Evolutionary conservation across 1,139 yeast species (phyloP), one percentile per base, ranked within the genome.

Genomic region (Suhomyces kunorum): DNA sequence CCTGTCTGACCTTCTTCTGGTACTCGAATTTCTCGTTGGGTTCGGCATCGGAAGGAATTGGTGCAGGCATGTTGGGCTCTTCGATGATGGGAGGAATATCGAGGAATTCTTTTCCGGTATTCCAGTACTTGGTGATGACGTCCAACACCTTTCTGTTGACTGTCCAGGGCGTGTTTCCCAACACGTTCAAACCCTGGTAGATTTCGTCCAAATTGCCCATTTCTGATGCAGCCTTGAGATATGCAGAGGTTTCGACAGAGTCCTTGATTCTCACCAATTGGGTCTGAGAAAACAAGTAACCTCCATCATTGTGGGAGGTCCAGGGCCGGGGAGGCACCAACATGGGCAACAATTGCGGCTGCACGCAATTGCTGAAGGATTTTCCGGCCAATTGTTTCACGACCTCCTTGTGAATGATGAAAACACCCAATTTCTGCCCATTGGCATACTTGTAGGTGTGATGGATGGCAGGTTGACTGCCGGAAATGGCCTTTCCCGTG

Each of bases 271-370:
- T 76, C 53, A 92, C 80, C 29, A 92, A 66, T 5, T 74, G 64
- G 12, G 78, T 73, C 42, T 76, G 79, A 8, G 86, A 73, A 54
- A 81, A 84, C 43, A 78, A 69, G 56, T 87, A 88, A 0, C 97
- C 98, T 46, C 98, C 98, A 39, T 78, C 78, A 54, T 82, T 81
- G 74, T 82, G 81, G 8, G 81, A 69, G 0, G 80, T 75, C 98
- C 99, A 92, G 5, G 89, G 89, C 42, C 82, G 72, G 16, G 98
- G 98, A 46, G 81, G 79, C 8, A 87, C 86, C 44, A 94, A 70
- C 98, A 94, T 94, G 11, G 99, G 99, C 43, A 94, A 71, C 47
- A 79, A 73, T 61, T 92, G 98, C 0, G 98, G 96, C 53, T 85
- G 92, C 6, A 90, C 79, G 2, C 84, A 73, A 41, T 84, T 82